Evolutionary conservation across 2,329 filamentous ascomycete genomes (phyloP).

Genomic region (Colletotrichum lentis): DNA sequence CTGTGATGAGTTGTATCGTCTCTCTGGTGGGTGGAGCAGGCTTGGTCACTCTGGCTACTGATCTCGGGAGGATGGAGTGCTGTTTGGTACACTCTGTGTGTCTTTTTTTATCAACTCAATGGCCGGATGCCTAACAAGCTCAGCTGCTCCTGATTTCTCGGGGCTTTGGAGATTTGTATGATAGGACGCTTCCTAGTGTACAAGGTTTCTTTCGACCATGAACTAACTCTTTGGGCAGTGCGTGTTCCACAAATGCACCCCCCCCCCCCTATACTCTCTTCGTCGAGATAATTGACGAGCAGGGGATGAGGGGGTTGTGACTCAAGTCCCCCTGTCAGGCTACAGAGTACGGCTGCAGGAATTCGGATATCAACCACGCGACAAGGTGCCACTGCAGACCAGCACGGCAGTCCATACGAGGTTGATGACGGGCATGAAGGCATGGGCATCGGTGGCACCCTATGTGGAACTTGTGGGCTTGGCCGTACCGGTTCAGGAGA

Average conservation of each 20-base stretch:
- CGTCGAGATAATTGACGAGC: background rate
- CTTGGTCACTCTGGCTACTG: too few relatives aligned
- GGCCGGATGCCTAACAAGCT: background rate
- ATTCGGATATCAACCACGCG: background rate
- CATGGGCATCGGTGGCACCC: slow-evolving; percentile 1
- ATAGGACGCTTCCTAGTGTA: background rate
- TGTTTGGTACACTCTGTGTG: too few relatives aligned
- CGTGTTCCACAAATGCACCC: background rate
- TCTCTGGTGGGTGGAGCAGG: background rate
- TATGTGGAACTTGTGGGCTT: background rate
- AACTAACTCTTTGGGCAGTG: background rate
- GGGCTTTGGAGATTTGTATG: too few relatives aligned
- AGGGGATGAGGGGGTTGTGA: slow-evolving; percentile 4
- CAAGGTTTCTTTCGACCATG: background rate
- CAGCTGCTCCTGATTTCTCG: background rate
- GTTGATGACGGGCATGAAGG: background rate
- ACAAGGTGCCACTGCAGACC: slow-evolving; percentile 12
- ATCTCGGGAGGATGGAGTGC: too few relatives aligned
- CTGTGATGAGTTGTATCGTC: slow-evolving; percentile 30
- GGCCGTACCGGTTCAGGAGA: too few relatives aligned
- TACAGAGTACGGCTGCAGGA: too few relatives aligned
- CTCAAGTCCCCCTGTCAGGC: slow-evolving; percentile 4
- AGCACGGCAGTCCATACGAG: background rate
- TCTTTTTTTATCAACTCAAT: too few relatives aligned
- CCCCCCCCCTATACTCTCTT: background rate